These are phyloP conservation scores for Silene vulgaris DNA, from an alignment of 179 eudicot genomes.

Conservation along the genomic window DNA sequence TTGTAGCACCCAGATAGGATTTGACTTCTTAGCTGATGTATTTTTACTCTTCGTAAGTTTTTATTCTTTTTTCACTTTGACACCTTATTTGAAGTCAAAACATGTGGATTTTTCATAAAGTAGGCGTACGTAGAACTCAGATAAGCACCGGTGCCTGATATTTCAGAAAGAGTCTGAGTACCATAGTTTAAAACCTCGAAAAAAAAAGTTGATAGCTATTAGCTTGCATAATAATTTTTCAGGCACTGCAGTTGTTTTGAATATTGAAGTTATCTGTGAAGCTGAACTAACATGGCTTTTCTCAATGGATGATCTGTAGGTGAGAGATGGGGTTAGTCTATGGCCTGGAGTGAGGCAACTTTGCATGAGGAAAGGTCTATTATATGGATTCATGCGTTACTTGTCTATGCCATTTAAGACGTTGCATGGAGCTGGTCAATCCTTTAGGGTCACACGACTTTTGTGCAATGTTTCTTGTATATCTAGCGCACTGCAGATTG, in stretches of 20 bases:
- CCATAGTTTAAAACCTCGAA: background rate
- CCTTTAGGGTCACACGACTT: constrained; percentile 54
- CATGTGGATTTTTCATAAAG: background rate
- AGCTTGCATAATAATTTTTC: background rate
- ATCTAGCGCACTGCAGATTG: constrained; percentile 68
- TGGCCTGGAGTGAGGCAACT: constrained; percentile 74
- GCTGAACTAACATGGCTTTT: constrained; percentile 11
- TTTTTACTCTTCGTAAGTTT: background rate
- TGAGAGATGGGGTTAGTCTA: constrained; percentile 47
- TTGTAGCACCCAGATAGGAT: background rate
- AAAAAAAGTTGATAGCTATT: background rate
- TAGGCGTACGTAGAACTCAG: background rate
- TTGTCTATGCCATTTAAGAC: constrained; percentile 66
- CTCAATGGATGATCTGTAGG: constrained; percentile 30
- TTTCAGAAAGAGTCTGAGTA: background rate
- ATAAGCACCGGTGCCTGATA: background rate
- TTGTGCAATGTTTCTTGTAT: constrained; percentile 57
- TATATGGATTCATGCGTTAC: constrained; percentile 65
- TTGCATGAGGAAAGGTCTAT: constrained; percentile 59
- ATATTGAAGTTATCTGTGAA: background rate
- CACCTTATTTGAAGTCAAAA: no score
- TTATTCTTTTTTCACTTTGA: background rate
- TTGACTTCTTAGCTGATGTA: background rate
- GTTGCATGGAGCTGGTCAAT: constrained; percentile 60
- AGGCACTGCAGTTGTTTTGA: background rate